phyloP scores from a whole-genome alignment of 148 eudicot genomes.

The Pouteria glomerata region DNA sequence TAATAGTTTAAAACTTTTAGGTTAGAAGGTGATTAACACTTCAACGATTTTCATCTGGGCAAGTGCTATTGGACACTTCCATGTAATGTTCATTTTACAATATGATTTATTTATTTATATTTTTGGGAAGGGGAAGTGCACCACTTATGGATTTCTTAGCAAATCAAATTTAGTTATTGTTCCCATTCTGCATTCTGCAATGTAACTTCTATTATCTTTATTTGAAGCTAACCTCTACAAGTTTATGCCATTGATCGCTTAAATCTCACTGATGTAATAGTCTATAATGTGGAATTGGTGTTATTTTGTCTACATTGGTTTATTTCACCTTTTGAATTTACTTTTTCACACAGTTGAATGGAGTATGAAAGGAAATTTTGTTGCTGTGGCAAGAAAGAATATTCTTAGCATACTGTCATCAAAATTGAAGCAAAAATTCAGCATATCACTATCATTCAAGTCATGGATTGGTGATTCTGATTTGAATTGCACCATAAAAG shows the following conservation, averaged over 20 bases:
- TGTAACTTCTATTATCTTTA: background rate
- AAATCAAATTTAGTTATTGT: background rate
- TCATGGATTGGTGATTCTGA: constrained; percentile 47
- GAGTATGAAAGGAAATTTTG: constrained; percentile 53
- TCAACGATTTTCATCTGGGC: no score
- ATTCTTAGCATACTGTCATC: constrained; percentile 57
- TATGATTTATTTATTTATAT: background rate
- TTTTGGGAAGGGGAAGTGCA: background rate
- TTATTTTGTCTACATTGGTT: background rate
- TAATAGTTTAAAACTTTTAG: no score
- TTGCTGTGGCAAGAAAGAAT: constrained; percentile 67
- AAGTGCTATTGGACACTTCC: background rate
- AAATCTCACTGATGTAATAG: background rate
- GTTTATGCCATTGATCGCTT: background rate
- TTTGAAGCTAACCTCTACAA: background rate
- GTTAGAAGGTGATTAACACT: no score
- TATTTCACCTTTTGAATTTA: background rate
- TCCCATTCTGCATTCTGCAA: background rate
- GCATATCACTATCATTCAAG: constrained; percentile 44
- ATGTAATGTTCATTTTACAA: background rate
- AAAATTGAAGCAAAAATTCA: constrained; percentile 48
- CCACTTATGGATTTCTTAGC: background rate
- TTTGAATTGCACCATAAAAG: constrained; percentile 39
- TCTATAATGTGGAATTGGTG: background rate
- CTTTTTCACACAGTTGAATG: constrained; percentile 56